A percentile compares a stretch with the other conserved stretches of the same genome.
phyloP scores from a whole-genome alignment of 1,139 yeast species.

The Zhuliangozyma blackwelliae region DNA sequence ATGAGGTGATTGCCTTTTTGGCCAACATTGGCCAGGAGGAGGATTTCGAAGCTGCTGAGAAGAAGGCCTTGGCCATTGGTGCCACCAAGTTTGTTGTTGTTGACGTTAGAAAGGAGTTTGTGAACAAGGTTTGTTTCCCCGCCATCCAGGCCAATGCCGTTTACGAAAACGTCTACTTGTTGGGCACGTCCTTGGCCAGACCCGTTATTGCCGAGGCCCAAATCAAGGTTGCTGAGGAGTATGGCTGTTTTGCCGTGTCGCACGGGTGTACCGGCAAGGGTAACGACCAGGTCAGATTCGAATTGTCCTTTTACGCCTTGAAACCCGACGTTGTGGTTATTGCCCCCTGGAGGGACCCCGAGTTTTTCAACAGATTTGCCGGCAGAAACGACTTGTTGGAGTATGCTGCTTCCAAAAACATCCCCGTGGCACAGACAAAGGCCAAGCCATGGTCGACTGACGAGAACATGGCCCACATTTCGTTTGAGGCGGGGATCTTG shows the following conservation, averaged over 20 bases:
- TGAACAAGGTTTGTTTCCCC: slow-evolving; percentile 88
- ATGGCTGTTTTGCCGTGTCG: slow-evolving; percentile 97
- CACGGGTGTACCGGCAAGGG: slow-evolving; percentile 99
- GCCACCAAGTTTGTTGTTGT: slow-evolving; percentile 92
- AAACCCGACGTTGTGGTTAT: slow-evolving; percentile 95
- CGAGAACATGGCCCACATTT: slow-evolving; percentile 97
- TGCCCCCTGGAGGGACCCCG: slow-evolving; percentile 99
- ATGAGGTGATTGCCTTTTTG: slow-evolving; percentile 95
- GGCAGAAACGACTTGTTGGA: slow-evolving; percentile 96
- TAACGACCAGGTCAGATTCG: slow-evolving; percentile 98
- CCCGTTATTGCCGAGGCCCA: slow-evolving; percentile 99
- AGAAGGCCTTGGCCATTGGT: slow-evolving; percentile 93
- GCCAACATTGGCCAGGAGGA: slow-evolving; percentile 99
- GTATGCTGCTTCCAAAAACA: slow-evolving; percentile 85
- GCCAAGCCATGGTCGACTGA: slow-evolving; percentile 99
- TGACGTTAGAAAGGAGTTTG: slow-evolving; percentile 90
- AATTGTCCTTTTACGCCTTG: slow-evolving; percentile 91
- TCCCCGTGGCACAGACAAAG: slow-evolving; percentile 94
- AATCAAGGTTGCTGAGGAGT: slow-evolving; percentile 91
- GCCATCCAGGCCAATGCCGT: slow-evolving; percentile 97
- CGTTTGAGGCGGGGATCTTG: slow-evolving; percentile 97
- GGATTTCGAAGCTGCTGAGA: slow-evolving; percentile 96
- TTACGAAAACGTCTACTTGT: slow-evolving; percentile 91
- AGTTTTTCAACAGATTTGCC: slow-evolving; percentile 89
- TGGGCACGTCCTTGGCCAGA: slow-evolving; percentile 97